A percentile compares a stretch with the other conserved stretches of the same genome.
Evolutionary conservation across 345 rosid genomes (phyloP).

Genomic region (Brassica juncea): DNA sequence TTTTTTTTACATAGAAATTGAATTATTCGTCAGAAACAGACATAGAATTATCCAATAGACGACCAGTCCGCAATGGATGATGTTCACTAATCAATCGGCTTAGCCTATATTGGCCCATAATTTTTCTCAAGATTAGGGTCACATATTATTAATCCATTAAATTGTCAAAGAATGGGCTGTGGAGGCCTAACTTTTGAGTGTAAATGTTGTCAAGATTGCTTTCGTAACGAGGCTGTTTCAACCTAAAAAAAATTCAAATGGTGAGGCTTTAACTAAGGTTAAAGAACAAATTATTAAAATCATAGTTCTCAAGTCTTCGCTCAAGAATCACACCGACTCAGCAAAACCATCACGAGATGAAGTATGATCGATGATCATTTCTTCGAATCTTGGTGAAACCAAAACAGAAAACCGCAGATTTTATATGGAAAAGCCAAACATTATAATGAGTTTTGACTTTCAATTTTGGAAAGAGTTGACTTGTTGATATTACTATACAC

Average conservation of each 20-base stretch:
- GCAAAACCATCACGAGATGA: background rate
- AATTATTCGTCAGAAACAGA: background rate
- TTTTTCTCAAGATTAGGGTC: background rate
- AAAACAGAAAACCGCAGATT: background rate
- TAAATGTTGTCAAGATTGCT: background rate
- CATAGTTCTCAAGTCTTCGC: background rate
- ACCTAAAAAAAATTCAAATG: too few relatives aligned
- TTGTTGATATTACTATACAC: background rate
- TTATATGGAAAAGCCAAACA: background rate
- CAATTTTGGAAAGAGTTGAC: background rate
- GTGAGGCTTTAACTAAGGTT: background rate
- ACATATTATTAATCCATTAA: background rate
- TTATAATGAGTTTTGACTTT: constrained; percentile 2
- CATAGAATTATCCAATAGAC: background rate
- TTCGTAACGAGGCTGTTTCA: background rate
- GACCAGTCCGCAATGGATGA: background rate
- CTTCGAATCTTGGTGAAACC: background rate
- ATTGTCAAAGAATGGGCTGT: constrained; percentile 1
- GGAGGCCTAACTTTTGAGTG: background rate
- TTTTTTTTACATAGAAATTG: background rate
- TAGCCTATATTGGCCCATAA: background rate
- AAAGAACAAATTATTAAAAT: background rate
- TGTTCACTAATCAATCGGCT: background rate
- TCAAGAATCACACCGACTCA: constrained; percentile 8
- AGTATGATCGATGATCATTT: constrained; percentile 5